phyloP scores from a whole-genome alignment of 805 yeast genomes.

The Wickerhamomyces canadensis region DNA sequence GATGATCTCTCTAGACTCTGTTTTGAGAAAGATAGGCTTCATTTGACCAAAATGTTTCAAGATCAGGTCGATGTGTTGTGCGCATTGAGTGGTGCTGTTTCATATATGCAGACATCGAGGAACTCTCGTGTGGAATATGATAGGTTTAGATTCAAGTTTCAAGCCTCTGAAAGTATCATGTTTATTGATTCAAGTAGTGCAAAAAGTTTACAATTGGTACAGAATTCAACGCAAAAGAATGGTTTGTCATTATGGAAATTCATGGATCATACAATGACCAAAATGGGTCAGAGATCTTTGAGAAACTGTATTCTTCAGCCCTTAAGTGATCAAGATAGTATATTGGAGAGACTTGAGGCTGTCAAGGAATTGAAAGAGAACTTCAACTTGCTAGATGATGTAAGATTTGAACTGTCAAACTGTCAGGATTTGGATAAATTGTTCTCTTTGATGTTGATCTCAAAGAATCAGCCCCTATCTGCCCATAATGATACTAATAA shows the following conservation, averaged over 20 bases:
- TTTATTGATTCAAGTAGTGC: slow-evolving; percentile 36
- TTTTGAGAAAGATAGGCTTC: slow-evolving; percentile 18
- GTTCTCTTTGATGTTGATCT: slow-evolving; percentile 31
- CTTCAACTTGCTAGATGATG: slow-evolving; percentile 10
- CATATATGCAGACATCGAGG: slow-evolving; percentile 18
- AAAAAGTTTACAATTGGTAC: slow-evolving; percentile 33
- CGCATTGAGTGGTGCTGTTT: slow-evolving; percentile 30
- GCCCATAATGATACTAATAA: slow-evolving; percentile 27
- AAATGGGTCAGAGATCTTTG: slow-evolving; percentile 41
- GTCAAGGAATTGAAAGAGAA: slow-evolving; percentile 31
- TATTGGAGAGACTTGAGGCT: slow-evolving; percentile 31
- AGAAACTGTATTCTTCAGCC: slow-evolving; percentile 43
- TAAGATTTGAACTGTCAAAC: slow-evolving; percentile 20
- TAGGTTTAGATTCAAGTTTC: slow-evolving; percentile 31
- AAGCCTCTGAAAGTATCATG: slow-evolving; percentile 36
- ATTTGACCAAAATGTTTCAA: slow-evolving; percentile 20
- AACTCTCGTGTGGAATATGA: slow-evolving; percentile 17
- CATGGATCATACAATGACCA: slow-evolving; percentile 35
- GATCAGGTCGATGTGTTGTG: slow-evolving; percentile 27
- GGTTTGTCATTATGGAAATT: slow-evolving; percentile 31
- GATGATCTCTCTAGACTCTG: slow-evolving; percentile 12
- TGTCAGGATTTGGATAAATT: slow-evolving; percentile 37
- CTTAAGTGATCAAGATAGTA: slow-evolving; percentile 31
- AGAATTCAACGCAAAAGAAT: slow-evolving; percentile 26
- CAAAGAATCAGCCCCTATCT: slow-evolving; percentile 21